These are phyloP conservation scores for Rhexocercosporidium sp. DNA, from an alignment of 2,329 filamentous ascomycete genomes.

Conservation along the genomic window DNA sequence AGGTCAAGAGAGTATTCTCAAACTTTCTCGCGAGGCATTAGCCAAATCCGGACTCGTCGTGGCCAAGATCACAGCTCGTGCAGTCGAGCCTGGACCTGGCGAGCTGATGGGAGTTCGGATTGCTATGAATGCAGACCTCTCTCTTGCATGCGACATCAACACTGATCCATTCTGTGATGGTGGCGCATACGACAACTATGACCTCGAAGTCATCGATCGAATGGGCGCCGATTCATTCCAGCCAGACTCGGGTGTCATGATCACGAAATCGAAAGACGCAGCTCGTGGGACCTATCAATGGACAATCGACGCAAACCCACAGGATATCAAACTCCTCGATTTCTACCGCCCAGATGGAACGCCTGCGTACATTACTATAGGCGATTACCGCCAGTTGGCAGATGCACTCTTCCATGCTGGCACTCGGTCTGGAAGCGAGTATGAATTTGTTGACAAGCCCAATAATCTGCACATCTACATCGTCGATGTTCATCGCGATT, in stretches of 20 bases:
- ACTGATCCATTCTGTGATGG: constrained; percentile 26
- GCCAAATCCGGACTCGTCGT: constrained; percentile 19
- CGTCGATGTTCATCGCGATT: constrained; percentile 17
- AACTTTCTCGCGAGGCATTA: constrained; percentile 21
- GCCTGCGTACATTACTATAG: constrained; percentile 20
- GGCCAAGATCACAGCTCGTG: constrained; percentile 18
- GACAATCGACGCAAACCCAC: constrained; percentile 27
- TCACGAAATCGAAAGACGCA: constrained; percentile 22
- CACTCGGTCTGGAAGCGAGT: constrained; percentile 24
- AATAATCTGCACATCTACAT: constrained; percentile 27
- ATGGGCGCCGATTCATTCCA: constrained; percentile 26
- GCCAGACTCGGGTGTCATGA: constrained; percentile 27
- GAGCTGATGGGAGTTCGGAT: constrained; percentile 23
- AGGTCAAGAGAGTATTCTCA: constrained; percentile 17
- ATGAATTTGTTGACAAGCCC: constrained; percentile 22
- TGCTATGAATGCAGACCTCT: constrained; percentile 15
- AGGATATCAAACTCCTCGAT: constrained; percentile 25
- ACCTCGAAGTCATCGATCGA: constrained; percentile 25
- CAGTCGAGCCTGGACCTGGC: constrained; percentile 16
- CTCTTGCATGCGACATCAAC: constrained; percentile 17
- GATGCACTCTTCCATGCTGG: constrained; percentile 29
- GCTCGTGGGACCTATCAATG: constrained; percentile 19
- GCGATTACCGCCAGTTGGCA: constrained; percentile 23
- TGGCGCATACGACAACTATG: constrained; percentile 20
- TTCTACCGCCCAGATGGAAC: constrained; percentile 26